Base-by-base conservation (phyloP, 345 rosid genomes). In the Turnera subulata region DNA sequence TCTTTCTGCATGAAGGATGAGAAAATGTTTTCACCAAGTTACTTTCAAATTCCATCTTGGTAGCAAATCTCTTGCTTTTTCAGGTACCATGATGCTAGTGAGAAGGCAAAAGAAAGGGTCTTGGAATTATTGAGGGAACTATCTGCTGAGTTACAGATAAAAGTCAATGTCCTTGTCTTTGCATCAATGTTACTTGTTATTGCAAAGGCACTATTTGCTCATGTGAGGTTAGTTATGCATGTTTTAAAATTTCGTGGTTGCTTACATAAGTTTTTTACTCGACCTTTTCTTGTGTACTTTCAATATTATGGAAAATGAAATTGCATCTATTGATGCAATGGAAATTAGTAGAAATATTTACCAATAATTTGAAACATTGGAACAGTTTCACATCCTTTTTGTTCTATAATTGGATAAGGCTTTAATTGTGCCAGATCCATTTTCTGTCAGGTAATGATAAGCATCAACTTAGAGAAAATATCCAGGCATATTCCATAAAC, bases 111-210 rank as follows among this genome's bases (percentile, higher is more conserved):
- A 70, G 65, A 76, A 11, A 81, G 80, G 69, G 96, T 87, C 55
- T 66, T 89, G 81, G 94, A 85, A 65, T 71, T 93, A 78, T 77
- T 89, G 72, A 72, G 94, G 57, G 94, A 75, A 59, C 85, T 93
- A 68, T 93, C 97, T 53, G 53, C 83, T 20, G 96, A 86, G 70
- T 53, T 93, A 53, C 99, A 89, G 72, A 71, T 78, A 21, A 93
- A 83, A 63, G 85, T 83, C 55, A 93, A 87, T 62, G 71, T 85
- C 66, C 94, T 89, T 6, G 85, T 86, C 53, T 89, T 83, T 76
- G 91, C 85, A 58, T 82, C 99, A 51, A 85, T 76, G 91, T 80
- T 86, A 77, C 97, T 93, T 63, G 91, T 93, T 67, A 85, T 89
- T 71, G 84, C 88, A 12, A 89, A 86, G 76, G 96, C 97, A 16